Conservation (phyloP, 768 basidiomycete genomes). For the Multifurca ochricompacta region DNA sequence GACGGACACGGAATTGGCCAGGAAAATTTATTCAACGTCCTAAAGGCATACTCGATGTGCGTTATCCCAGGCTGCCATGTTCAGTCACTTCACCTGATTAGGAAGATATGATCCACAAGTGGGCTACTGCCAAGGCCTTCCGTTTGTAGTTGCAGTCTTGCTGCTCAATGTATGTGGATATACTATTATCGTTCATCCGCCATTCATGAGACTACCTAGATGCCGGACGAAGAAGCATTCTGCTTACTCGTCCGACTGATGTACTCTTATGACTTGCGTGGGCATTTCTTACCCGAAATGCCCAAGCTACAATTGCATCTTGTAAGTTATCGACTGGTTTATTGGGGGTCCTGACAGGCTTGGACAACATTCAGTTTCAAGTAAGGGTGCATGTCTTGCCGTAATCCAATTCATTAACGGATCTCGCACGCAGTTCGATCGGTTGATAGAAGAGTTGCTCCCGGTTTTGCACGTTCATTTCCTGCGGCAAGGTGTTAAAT, state of each 20-base stretch:
- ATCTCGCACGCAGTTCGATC: slow-evolving; percentile 64
- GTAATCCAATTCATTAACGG: neutral
- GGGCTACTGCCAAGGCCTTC: slow-evolving; percentile 95
- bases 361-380: slow-evolving; percentile 43
- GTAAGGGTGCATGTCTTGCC: slow-evolving; percentile 27
- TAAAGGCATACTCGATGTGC: slow-evolving; percentile 95
- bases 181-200: neutral
- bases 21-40: slow-evolving; percentile 94
- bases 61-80: neutral
- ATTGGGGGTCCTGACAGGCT: neutral
- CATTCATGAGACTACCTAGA: slow-evolving; percentile 41
- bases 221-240: slow-evolving; percentile 99
- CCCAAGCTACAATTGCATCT: slow-evolving; percentile 91
- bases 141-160: slow-evolving; percentile 91
- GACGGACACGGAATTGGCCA: slow-evolving; percentile 94
- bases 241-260: slow-evolving; percentile 90
- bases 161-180: slow-evolving; percentile 67
- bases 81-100: slow-evolving; percentile 13
- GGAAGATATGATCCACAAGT: slow-evolving; percentile 82
- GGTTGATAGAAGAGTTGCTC: slow-evolving; percentile 83
- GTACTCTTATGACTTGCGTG: slow-evolving; percentile 93
- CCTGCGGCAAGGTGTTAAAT: slow-evolving; percentile 88
- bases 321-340: slow-evolving; percentile 35
- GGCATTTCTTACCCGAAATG: slow-evolving; percentile 99
- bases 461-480: slow-evolving; percentile 93